Base-by-base conservation (phyloP, 305 asterid species). In the Coffea humblotiana region DNA sequence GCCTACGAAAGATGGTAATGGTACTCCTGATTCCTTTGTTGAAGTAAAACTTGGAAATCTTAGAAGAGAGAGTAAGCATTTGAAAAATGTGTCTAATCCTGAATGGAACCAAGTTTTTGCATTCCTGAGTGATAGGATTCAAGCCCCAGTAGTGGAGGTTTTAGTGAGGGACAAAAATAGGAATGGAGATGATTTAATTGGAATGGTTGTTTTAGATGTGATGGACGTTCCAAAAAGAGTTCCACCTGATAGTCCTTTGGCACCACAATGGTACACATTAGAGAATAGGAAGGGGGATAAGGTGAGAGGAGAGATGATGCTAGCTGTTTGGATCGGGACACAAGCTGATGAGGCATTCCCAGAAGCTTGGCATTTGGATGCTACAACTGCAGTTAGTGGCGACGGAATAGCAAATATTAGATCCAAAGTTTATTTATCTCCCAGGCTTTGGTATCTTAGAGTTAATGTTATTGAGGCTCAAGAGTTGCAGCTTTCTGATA, bases 181-280 rank as follows among this genome's bases (percentile, higher is more conserved):
- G 82, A 79, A n/a, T 69, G 94, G 90, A 40, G 90, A 88, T 83
- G 87, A 85, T 83, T 78, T 88, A 51, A 87, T 95, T 52, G 99
- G 99, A 16, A 74, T 78, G 87, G 84, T 89, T 43, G 32, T 80
- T 35, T 87, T 93, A 32, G 97, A 95, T 58, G 88, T 87, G 63
- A n/a, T 71, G 63, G 99, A 95, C 78, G 88, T 93, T 43, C 97
- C 99, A 0, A 85, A 87, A 70, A 85, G 99, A 83, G 97, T 93
- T 71, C 98, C 98, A 58, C 99, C 99, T 27, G 99, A 95, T 76
- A 91, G 97, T 21, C 99, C 98, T 8, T 77, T 93, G 86, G 98
- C 98, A 18, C 95, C 97, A 7, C 94, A 93, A 69, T 94, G 98
- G 98, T 93, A 93, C 65, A 78, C 91, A 78, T 54, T 93, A 79